Conservation (phyloP, 768 basidiomycete genomes). For the Mycena epipterygia region DNA sequence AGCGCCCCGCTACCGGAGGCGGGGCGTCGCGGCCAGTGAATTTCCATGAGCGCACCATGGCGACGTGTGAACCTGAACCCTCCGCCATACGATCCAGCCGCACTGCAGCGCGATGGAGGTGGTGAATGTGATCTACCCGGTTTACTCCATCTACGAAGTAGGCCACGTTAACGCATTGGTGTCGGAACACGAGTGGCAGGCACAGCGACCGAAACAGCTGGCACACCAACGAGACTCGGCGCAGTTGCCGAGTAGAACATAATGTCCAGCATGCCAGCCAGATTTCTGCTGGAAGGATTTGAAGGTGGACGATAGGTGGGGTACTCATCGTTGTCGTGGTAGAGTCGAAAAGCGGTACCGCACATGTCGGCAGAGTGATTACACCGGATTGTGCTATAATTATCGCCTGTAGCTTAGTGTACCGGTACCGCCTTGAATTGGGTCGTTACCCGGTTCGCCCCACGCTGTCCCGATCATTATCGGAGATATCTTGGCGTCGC, state of each 20-base stretch:
- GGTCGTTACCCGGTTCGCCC: too few species aligned
- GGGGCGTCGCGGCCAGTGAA: too few species aligned
- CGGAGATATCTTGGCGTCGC: too few species aligned
- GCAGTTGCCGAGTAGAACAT: neutral
- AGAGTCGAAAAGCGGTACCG: too few species aligned
- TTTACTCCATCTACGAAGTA: neutral
- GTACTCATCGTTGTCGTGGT: neutral
- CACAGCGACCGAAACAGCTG: neutral
- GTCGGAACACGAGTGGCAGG: neutral
- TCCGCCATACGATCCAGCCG: neutral
- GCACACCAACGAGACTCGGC: neutral
- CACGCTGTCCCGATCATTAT: too few species aligned
- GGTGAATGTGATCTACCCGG: neutral
- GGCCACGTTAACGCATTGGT: neutral
- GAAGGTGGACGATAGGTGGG: neutral
- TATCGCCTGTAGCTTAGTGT: too few species aligned
- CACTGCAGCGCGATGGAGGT: neutral
- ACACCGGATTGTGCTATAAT: too few species aligned
- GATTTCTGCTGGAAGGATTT: neutral
- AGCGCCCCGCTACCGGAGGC: too few species aligned
- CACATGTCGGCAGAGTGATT: too few species aligned
- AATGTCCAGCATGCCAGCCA: slow-evolving; percentile 1
- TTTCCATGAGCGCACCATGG: neutral
- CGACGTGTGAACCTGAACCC: neutral
- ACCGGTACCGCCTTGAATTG: too few species aligned